Percentiles rank a stretch among this genome's conserved stretches.
phyloP scores from a whole-genome alignment of 768 basidiomycete genomes.

The Mycena indigotica region DNA sequence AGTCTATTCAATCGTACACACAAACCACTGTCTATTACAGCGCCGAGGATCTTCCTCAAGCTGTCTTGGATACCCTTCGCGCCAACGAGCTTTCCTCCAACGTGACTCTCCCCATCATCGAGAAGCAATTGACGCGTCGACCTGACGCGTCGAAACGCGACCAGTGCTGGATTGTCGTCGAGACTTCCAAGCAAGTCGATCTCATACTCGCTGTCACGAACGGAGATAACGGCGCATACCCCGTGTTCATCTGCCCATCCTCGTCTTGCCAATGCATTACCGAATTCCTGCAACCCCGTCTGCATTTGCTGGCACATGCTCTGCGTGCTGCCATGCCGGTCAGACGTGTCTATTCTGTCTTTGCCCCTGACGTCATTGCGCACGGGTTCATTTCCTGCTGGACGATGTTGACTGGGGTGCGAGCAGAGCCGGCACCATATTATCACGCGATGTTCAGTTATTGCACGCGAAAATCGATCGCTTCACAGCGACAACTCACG shows the following conservation, averaged over 20 bases:
- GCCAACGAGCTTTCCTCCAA: constrained; percentile 43
- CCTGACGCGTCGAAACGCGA: constrained; percentile 1
- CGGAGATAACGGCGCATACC: constrained; percentile 59
- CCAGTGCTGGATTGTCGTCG: constrained; percentile 41
- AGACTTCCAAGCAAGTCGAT: constrained; percentile 34
- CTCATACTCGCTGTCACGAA: constrained; percentile 64
- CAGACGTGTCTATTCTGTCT: constrained; percentile 65
- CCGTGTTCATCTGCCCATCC: constrained; percentile 62
- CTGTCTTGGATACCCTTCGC: constrained; percentile 40
- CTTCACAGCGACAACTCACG: constrained; percentile 16
- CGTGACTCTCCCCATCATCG: constrained; percentile 41
- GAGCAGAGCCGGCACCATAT: constrained; percentile 45
- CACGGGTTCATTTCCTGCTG: constrained; percentile 50
- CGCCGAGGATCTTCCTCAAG: constrained; percentile 38
- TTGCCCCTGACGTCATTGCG: constrained; percentile 53
- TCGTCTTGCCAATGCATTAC: constrained; percentile 40
- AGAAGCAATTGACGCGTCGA: constrained; percentile 16
- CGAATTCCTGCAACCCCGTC: constrained; percentile 40
- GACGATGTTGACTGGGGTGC: constrained; percentile 47
- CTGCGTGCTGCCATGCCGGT: constrained; percentile 38
- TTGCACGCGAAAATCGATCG: constrained; percentile 51
- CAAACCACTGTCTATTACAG: constrained; percentile 28
- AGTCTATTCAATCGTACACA: too few relatives aligned
- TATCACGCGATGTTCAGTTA: constrained; percentile 62
- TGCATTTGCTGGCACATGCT: constrained; percentile 43